A percentile compares a stretch with the other conserved stretches of the same genome.
phyloP scores from a whole-genome alignment of 345 rosid genomes.

The Brassica cretica region DNA sequence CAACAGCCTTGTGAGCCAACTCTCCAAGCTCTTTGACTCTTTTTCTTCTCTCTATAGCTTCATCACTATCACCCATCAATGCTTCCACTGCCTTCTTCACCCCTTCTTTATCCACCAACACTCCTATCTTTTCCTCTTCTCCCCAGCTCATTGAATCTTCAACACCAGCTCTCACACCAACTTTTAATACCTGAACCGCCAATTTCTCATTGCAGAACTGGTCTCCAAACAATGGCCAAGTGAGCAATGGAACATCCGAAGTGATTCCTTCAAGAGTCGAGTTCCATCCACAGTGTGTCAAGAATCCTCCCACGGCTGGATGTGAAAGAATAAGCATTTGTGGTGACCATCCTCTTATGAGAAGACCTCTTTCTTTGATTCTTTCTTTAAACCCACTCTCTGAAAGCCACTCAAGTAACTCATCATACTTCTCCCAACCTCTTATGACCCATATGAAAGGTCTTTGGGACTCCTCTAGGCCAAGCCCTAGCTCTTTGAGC shows the following conservation, averaged over 20 bases:
- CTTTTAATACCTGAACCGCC: constrained; percentile 43
- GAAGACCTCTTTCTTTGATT: constrained; percentile 23
- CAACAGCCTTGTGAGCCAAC: constrained; percentile 44
- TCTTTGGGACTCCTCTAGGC: constrained; percentile 46
- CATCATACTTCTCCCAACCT: constrained; percentile 33
- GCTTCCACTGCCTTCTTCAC: constrained; percentile 42
- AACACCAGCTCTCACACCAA: constrained; percentile 54
- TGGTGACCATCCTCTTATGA: constrained; percentile 40
- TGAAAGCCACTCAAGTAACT: constrained; percentile 33
- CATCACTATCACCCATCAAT: constrained; percentile 50
- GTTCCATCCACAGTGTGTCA: constrained; percentile 46
- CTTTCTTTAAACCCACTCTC: constrained; percentile 32
- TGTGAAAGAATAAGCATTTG: constrained; percentile 42
- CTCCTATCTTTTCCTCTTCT: constrained; percentile 49
- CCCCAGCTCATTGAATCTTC: constrained; percentile 47
- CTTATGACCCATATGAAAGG: constrained; percentile 65
- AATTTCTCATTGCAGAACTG: constrained; percentile 65
- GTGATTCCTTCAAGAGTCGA: constrained; percentile 35
- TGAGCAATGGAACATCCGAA: constrained; percentile 25
- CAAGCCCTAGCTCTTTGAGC: constrained; percentile 50
- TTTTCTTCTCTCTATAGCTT: constrained; percentile 42
- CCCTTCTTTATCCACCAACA: constrained; percentile 42
- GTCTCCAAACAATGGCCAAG: constrained; percentile 59
- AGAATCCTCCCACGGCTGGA: constrained; percentile 35
- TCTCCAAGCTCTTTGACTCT: constrained; percentile 40